Evolutionary conservation across 768 basidiomycete species (phyloP), one percentile per base, ranked within the genome.

Genomic region (Tylopilus cervinicoccineus): DNA sequence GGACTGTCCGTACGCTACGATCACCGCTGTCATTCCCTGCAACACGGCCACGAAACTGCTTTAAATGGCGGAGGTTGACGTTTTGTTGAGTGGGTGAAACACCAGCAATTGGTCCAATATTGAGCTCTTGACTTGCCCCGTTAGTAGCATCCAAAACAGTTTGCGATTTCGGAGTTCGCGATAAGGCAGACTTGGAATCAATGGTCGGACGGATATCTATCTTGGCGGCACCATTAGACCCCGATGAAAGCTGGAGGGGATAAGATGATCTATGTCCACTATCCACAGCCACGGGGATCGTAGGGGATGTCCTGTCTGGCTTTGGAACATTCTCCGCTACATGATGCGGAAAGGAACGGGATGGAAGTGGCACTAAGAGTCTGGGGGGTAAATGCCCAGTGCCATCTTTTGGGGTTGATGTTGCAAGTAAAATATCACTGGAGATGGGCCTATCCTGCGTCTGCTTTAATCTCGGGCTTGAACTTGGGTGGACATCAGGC

Each of bases 61-160:
- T 68, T 41, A 66, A 45, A 47, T 66, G 65, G 33, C 65, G 67
- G 29, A 66, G 63, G 45, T 66, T 66, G 1, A 60, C 62, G 4
- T 52, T 64, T 34, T 39, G 58, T 23, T 67, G 60, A 24, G 62
- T 45, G 4, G 64, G 62, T 4, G 65, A 68, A 9, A 60, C 40
- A 11, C 49, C 43, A 1, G 36, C 19, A 23, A 37, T n/a, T 17
- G 65, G 65, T 28, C 55, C 55, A 8, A 67, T 53, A 32, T 56
- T 52, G n/a, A 59, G 40, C 19, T 64, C 58, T 29, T 52, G 48
- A n/a, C 40, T 52, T 20, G 23, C 48, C 7, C 24, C 43, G 7
- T 13, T 26, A 26, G 44, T 31, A 19, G 27, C 38, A 5, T 57
- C 56, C 20, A 66, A 27, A 31, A 64, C 4, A 4, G 57, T 64